A percentile compares a stretch with the other conserved stretches of the same genome.
Evolutionary conservation across 106 monocot genomes (phyloP).

Genomic region (Chionographis japonica): DNA sequence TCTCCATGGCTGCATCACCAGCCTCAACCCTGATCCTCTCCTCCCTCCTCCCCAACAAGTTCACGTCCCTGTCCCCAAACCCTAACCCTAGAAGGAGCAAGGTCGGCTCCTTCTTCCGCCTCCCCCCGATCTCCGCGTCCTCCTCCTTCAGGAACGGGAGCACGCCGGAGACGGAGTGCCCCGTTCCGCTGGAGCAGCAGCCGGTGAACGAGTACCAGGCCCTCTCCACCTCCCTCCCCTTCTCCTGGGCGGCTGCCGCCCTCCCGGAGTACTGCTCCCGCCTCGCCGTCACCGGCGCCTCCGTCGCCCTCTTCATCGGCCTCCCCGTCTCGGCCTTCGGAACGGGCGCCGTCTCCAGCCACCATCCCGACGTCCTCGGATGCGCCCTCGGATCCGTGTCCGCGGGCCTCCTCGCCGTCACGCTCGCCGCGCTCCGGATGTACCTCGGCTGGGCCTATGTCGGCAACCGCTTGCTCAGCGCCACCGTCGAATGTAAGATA

Average conservation of each 20-base stretch:
- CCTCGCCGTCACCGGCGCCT: constrained; percentile 50
- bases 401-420: constrained; percentile 66
- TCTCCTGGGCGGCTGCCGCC: constrained; percentile 78
- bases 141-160: constrained; percentile 50
- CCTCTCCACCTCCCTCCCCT: constrained; percentile 66
- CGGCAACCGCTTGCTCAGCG: constrained; percentile 93
- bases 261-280: constrained; percentile 53
- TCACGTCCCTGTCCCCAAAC: constrained; percentile 1
- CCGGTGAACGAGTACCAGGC: constrained; percentile 94
- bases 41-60: constrained; percentile 2
- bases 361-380: constrained; percentile 27
- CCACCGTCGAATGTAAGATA: constrained; percentile 81
- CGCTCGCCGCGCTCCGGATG: constrained; percentile 80
- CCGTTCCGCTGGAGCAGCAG: constrained; percentile 91
- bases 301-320: constrained; percentile 70
- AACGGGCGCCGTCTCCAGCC: constrained; percentile 17
- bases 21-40: constrained; percentile 2
- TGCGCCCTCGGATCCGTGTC: constrained; percentile 51
- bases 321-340: constrained; percentile 83
- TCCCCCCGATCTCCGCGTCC: constrained; percentile 15
- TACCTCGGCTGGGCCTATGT: constrained; percentile 99
- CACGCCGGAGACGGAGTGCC: constrained; percentile 77
- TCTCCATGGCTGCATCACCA: constrained; percentile 20
- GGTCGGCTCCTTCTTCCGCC: not conserved
- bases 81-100: constrained; percentile 1